Conservation (phyloP, 225 moss, liverwort and hornwort genomes). For the Marchantia paleacea region DNA sequence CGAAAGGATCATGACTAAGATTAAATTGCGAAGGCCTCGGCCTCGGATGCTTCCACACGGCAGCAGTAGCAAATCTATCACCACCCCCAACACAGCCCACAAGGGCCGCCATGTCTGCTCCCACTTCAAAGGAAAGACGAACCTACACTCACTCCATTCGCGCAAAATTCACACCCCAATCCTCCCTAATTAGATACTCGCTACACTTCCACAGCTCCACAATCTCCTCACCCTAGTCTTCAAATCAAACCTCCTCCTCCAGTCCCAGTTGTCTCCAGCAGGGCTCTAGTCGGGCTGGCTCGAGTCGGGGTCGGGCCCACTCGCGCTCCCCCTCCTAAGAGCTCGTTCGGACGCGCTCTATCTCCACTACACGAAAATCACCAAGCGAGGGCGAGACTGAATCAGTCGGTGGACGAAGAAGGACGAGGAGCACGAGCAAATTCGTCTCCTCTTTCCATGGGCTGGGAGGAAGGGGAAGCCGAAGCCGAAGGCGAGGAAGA, state of each 20-base stretch:
- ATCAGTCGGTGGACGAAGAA: neutral
- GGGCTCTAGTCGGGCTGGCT: neutral
- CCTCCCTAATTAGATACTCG: neutral
- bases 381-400: neutral
- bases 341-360: neutral
- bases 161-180: neutral
- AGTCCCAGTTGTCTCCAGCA: neutral
- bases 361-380: neutral
- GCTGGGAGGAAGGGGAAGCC: no score
- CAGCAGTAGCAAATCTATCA: constrained; percentile 26
- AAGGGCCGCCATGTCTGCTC: constrained; percentile 26
- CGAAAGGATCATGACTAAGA: constrained; percentile 9
- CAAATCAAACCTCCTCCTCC: neutral
- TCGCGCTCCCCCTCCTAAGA: neutral
- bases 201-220: neutral
- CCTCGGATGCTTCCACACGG: constrained; percentile 27
- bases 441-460: neutral
- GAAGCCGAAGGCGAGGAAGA: neutral
- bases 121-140: neutral
- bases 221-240: neutral
- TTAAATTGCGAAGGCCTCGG: constrained; percentile 18
- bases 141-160: constrained; percentile 28
- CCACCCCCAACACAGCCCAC: constrained; percentile 25
- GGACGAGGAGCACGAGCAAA: neutral
- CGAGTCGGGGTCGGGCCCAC: neutral